A percentile compares a stretch with the other conserved stretches of the same genome.
These are phyloP conservation scores for Melastoma candidum DNA, from an alignment of 441 rosid genomes.

Conservation along the genomic window DNA sequence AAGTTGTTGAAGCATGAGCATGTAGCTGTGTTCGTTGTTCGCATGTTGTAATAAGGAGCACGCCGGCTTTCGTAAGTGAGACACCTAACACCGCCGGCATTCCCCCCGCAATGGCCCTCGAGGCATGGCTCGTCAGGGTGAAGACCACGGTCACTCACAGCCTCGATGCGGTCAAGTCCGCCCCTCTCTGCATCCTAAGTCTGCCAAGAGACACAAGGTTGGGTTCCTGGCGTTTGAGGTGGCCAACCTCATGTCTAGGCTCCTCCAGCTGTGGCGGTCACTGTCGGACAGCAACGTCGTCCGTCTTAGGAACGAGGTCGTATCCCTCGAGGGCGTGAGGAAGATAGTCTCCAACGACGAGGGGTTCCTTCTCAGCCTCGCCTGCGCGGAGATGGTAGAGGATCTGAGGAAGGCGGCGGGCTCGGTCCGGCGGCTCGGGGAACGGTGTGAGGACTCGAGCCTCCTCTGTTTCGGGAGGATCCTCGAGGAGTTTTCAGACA, in stretches of 20 bases:
- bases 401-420: constrained; percentile 42
- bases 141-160: constrained; percentile 47
- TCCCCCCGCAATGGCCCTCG: constrained; percentile 49
- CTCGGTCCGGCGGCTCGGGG: constrained; percentile 50
- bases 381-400: constrained; percentile 72
- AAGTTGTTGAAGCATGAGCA: too few species aligned
- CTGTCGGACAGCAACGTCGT: constrained; percentile 65
- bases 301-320: constrained; percentile 51
- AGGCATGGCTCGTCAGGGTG: constrained; percentile 64
- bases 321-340: constrained; percentile 62
- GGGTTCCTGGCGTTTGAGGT: constrained; percentile 75
- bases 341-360: constrained; percentile 79
- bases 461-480: constrained; percentile 41
- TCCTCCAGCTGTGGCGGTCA: constrained; percentile 65
- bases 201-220: constrained; percentile 19
- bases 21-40: too few species aligned
- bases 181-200: neutral
- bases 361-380: constrained; percentile 61
- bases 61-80: too few species aligned
- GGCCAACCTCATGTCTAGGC: constrained; percentile 77
- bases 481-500: constrained; percentile 56
- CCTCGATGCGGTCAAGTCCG: constrained; percentile 37
- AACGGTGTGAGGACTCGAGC: constrained; percentile 34
- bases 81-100: too few species aligned
- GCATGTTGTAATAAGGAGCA: too few species aligned